phyloP scores from a whole-genome alignment of 306 rosid genomes.

The Sesbania bispinosa region DNA sequence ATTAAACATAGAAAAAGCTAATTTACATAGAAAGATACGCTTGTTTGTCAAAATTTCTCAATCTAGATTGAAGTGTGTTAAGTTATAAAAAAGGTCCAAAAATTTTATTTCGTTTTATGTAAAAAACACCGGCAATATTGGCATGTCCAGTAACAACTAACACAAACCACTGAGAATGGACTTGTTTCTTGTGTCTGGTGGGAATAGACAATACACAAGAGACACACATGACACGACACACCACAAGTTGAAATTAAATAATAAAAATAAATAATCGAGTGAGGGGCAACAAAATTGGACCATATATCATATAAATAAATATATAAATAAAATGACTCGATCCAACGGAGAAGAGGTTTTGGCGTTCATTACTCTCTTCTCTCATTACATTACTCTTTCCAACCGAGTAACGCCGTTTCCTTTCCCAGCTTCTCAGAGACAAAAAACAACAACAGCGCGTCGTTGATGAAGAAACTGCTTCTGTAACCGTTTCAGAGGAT shows the following conservation, averaged over 20 bases:
- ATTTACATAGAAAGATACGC: not conserved
- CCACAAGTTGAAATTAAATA: constrained; percentile 22
- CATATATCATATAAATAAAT: not conserved
- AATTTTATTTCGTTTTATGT: not conserved
- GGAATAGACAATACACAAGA: constrained; percentile 27
- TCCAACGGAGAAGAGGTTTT: not conserved
- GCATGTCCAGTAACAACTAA: constrained; percentile 24
- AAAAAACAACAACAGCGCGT: not conserved
- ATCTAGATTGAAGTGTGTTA: not conserved
- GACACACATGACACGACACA: constrained; percentile 30
- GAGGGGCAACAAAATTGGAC: not conserved
- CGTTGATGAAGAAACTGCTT: no score
- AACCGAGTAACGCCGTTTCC: constrained; percentile 36
- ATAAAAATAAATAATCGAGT: not conserved
- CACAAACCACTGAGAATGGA: constrained; percentile 5
- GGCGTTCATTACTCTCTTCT: not conserved
- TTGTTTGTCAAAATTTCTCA: not conserved
- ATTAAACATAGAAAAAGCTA: no score
- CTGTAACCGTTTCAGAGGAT: constrained; percentile 16
- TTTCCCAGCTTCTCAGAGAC: not conserved
- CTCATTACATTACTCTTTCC: not conserved
- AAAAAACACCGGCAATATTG: not conserved
- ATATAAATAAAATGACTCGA: not conserved
- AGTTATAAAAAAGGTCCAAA: not conserved
- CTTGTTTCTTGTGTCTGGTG: constrained; percentile 23